Conservation (phyloP, 2,329 filamentous ascomycete species). For the Coniochaeta pulveracea region DNA sequence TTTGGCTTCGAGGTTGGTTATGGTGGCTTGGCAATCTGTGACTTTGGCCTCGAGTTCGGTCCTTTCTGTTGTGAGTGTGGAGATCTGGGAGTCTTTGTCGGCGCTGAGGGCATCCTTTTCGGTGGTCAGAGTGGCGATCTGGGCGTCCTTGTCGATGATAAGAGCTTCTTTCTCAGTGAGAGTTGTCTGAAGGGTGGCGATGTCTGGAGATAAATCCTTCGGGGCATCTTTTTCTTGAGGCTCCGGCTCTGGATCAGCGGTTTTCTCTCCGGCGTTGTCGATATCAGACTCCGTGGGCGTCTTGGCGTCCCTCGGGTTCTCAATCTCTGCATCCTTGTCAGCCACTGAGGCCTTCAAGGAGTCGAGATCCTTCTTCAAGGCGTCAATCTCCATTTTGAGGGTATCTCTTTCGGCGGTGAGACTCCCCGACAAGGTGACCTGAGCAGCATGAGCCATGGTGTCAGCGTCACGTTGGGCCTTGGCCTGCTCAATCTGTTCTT, state of each 20-base stretch:
- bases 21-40: constrained; percentile 2
- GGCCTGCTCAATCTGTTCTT: constrained; percentile 8
- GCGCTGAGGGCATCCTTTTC: too few relatives aligned
- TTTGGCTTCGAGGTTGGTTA: constrained; percentile 9
- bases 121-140: not conserved
- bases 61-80: not conserved
- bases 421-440: not conserved
- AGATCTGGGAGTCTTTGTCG: constrained; percentile 1
- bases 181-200: not conserved
- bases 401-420: constrained; percentile 1
- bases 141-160: too few relatives aligned
- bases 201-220: not conserved
- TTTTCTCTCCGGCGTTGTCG: not conserved
- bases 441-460: not conserved
- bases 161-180: not conserved
- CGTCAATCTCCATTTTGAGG: not conserved
- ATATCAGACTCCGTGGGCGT: not conserved
- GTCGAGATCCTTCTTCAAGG: not conserved
- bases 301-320: not conserved
- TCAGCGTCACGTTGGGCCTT: constrained; percentile 4
- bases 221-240: not conserved
- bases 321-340: not conserved
- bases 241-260: not conserved
- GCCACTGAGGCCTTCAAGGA: not conserved
- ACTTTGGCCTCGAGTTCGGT: constrained; percentile 4